Conservation (phyloP, 768 basidiomycete genomes). For the Postia placenta region DNA sequence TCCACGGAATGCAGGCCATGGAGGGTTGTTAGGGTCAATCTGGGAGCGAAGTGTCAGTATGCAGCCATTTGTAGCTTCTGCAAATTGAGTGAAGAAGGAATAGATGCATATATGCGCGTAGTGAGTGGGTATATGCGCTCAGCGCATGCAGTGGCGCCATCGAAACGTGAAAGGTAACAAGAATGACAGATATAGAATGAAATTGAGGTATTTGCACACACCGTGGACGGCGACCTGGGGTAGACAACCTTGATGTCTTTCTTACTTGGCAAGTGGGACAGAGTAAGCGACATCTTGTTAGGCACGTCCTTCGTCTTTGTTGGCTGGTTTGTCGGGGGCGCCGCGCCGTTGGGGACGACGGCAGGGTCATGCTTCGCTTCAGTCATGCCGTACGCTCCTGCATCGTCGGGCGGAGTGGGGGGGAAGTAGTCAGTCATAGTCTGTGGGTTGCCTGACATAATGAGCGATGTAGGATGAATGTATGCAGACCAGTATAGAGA, state of each 20-base stretch:
- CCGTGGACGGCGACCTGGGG: conserved; percentile 71
- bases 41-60: conserved; percentile 17
- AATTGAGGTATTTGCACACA: conserved; percentile 24
- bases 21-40: conserved; percentile 82
- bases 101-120: background rate
- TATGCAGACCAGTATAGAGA: background rate
- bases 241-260: conserved; percentile 66
- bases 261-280: conserved; percentile 71
- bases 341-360: conserved; percentile 14
- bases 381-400: conserved; percentile 13
- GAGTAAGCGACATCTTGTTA: conserved; percentile 60
- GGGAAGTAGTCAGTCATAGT: conserved; percentile 27
- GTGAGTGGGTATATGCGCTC: background rate
- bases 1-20: conserved; percentile 76
- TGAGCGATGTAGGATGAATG: background rate
- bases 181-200: background rate
- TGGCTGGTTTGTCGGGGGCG: conserved; percentile 15
- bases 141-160: background rate
- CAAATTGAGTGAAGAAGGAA: background rate
- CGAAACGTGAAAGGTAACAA: no score
- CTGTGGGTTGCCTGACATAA: background rate
- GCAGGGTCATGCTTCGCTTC: conserved; percentile 6
- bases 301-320: conserved; percentile 27
- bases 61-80: background rate
- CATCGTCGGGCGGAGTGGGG: conserved; percentile 24